Evolutionary conservation across 139 green algal species (phyloP).

Genomic region (Chlorella sp.): DNA sequence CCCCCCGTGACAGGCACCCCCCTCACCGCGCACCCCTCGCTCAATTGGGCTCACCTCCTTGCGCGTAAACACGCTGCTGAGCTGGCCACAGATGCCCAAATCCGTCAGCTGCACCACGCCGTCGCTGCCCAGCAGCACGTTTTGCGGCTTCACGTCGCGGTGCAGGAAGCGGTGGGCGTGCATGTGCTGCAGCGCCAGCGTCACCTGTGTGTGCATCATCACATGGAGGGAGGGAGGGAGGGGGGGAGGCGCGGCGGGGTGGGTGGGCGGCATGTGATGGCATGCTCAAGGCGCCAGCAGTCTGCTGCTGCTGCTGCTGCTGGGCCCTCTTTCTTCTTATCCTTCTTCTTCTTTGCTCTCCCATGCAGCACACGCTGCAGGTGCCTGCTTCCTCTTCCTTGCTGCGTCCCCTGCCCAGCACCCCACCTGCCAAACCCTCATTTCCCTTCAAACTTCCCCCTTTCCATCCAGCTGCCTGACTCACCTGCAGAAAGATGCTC

Average conservation of each 20-base stretch:
- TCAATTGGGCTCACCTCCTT: conserved; percentile 6
- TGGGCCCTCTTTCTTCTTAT: no score
- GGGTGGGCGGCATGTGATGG: no score
- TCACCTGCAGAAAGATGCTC: conserved; percentile 11
- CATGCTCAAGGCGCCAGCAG: no score
- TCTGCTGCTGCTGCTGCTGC: no score
- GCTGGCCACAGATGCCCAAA: conserved; percentile 7
- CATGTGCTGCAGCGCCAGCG: conserved; percentile 8
- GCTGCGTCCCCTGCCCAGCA: no score
- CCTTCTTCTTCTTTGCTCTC: no score
- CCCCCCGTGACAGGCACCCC: no score
- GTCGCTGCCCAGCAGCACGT: conserved; percentile 15
- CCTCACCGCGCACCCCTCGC: no score
- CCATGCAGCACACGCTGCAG: no score
- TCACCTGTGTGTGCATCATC: not conserved
- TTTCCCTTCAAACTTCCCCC: no score
- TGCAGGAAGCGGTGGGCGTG: conserved; percentile 15
- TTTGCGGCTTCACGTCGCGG: conserved; percentile 16
- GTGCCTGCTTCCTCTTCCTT: no score
- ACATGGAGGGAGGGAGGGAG: not conserved
- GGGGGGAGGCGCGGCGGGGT: not conserved
- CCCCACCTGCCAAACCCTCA: no score
- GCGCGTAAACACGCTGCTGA: not conserved
- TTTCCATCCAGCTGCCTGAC: not conserved
- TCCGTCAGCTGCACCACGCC: conserved; percentile 8